These are phyloP conservation scores for Microbotryum intermedium DNA, from an alignment of 1,284 basidiomycete species.

Conservation along the genomic window DNA sequence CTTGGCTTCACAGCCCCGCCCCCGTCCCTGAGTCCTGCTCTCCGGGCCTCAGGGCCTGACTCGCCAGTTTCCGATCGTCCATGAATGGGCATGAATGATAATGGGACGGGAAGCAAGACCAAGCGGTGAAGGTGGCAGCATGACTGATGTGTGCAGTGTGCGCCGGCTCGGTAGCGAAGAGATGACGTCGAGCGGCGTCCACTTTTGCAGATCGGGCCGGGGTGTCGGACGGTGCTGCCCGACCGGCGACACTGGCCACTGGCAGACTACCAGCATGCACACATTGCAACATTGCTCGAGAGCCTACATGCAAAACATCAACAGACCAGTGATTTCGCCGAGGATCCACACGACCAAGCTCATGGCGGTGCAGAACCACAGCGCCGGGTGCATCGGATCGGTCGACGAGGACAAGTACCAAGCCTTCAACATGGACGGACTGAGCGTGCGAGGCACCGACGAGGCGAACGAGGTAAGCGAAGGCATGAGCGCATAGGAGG, in stretches of 20 bases:
- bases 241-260: background rate
- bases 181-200: background rate
- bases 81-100: no score
- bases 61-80: no score
- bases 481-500: no score
- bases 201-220: background rate
- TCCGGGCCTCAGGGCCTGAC: no score
- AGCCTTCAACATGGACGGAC: no score
- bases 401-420: constrained; percentile 11
- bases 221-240: background rate
- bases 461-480: no score
- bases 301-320: background rate
- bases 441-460: no score
- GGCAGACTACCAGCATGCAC: background rate
- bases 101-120: no score
- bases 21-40: no score
- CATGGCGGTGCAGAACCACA: constrained; percentile 11
- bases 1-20: no score
- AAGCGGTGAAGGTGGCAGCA: no score
- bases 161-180: background rate
- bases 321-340: constrained; percentile 27
- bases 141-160: background rate
- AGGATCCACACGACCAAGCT: constrained; percentile 22
- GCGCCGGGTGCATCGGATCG: constrained; percentile 30
- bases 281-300: background rate